These are phyloP conservation scores for Eleusine coracana DNA, from an alignment of 176 grass and related monocot species.

Conservation along the genomic window DNA sequence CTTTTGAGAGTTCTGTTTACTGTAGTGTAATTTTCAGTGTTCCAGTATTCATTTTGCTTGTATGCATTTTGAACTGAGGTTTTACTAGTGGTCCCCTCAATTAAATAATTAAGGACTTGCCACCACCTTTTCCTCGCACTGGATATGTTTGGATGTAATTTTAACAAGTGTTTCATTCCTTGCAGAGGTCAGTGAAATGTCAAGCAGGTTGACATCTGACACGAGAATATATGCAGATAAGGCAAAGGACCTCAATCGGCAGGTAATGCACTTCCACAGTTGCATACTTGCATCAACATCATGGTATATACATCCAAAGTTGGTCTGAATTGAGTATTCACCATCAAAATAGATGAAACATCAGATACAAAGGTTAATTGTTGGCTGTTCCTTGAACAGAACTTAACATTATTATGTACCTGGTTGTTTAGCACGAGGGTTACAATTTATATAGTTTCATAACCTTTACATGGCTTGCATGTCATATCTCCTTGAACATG, in stretches of 20 bases:
- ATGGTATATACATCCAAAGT: slow-evolving; percentile 1
- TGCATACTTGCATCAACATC: neutral
- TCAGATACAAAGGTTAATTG: neutral
- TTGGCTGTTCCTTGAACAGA: slow-evolving; percentile 5
- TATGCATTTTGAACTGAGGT: neutral
- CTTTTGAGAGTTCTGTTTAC: neutral
- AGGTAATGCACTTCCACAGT: slow-evolving; percentile 54
- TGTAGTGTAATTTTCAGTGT: neutral
- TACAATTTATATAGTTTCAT: neutral
- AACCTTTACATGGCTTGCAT: neutral
- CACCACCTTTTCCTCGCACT: neutral
- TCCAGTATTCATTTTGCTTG: neutral
- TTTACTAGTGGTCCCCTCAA: neutral
- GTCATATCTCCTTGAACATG: neutral
- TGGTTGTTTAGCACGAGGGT: neutral
- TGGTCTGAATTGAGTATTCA: neutral
- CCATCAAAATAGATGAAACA: slow-evolving; percentile 1
- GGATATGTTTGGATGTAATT: neutral
- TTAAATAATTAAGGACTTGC: neutral
- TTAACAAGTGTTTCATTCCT: slow-evolving; percentile 32
- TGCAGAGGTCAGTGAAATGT: slow-evolving; percentile 98
- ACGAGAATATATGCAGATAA: slow-evolving; percentile 89
- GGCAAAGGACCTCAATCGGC: slow-evolving; percentile 93
- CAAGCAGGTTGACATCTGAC: slow-evolving; percentile 82
- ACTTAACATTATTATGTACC: neutral